phyloP scores from a whole-genome alignment of 352 stramenopile species.

The Globisporangium yorkense region DNA sequence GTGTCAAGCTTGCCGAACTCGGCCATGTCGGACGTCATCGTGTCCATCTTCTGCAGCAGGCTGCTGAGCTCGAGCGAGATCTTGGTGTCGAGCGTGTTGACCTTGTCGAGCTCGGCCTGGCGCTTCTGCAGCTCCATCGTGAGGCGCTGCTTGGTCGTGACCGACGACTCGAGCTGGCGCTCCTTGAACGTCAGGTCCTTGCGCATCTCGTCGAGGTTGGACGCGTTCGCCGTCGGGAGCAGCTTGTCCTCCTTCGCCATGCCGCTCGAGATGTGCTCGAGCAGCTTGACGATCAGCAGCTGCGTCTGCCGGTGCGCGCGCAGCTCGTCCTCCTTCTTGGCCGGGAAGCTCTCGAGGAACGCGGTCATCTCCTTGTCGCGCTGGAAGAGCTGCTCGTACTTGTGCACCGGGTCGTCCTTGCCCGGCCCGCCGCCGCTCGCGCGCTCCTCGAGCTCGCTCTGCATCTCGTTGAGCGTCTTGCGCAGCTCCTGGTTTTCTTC shows the following conservation, averaged over 20 bases:
- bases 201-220: conserved; percentile 84
- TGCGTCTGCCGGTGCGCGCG: conserved; percentile 49
- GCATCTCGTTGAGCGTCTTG: conserved; percentile 47
- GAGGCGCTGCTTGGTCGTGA: conserved; percentile 85
- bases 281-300: conserved; percentile 81
- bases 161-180: conserved; percentile 86
- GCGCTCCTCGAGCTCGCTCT: conserved; percentile 61
- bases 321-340: conserved; percentile 60
- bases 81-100: conserved; percentile 88
- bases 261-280: conserved; percentile 86
- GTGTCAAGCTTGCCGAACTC: conserved; percentile 87
- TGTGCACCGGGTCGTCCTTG: conserved; percentile 61
- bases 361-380: conserved; percentile 90
- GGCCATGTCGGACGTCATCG: conserved; percentile 83
- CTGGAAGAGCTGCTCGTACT: conserved; percentile 87
- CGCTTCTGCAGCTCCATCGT: conserved; percentile 84
- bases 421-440: conserved; percentile 48
- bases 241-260: conserved; percentile 77
- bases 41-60: conserved; percentile 81
- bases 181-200: conserved; percentile 90
- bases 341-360: conserved; percentile 84
- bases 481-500: conserved; percentile 54
- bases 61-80: conserved; percentile 80
- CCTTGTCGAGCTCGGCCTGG: conserved; percentile 86
- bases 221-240: conserved; percentile 41